Conservation (phyloP, 1,139 yeast genomes). For the Suhomyces wounanorum region DNA sequence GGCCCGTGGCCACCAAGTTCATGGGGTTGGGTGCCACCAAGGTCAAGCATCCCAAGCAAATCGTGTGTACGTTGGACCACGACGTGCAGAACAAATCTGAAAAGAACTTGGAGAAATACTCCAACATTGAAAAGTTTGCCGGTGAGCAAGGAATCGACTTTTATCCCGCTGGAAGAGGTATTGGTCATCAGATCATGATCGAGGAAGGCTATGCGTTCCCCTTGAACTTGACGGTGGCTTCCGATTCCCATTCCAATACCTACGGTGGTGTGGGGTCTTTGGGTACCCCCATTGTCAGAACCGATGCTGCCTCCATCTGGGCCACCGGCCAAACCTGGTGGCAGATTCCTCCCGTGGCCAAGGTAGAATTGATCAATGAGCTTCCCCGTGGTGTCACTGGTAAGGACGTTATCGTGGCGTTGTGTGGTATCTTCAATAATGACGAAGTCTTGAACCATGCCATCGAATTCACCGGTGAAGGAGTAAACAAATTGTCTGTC, state of each 20-base stretch:
- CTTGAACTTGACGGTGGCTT: constrained; percentile 87
- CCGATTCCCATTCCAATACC: constrained; percentile 96
- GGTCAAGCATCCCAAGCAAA: constrained; percentile 83
- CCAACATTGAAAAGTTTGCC: constrained; percentile 87
- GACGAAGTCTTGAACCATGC: constrained; percentile 98
- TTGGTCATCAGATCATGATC: constrained; percentile 98
- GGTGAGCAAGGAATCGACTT: constrained; percentile 91
- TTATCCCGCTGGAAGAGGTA: constrained; percentile 98
- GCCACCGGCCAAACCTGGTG: constrained; percentile 99
- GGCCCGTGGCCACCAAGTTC: constrained; percentile 98
- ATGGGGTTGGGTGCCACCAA: constrained; percentile 89
- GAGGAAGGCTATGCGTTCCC: constrained; percentile 99
- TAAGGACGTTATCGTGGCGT: constrained; percentile 93
- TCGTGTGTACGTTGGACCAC: constrained; percentile 94
- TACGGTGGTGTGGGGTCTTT: constrained; percentile 96
- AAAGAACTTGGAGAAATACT: constrained; percentile 82
- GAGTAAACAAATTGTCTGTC: constrained; percentile 68
- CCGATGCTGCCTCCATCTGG: constrained; percentile 99
- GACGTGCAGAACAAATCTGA: constrained; percentile 94
- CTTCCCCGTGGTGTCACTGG: constrained; percentile 91
- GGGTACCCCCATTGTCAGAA: constrained; percentile 97
- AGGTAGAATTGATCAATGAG: constrained; percentile 80
- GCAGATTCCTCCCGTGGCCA: constrained; percentile 99
- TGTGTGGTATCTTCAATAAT: constrained; percentile 92
- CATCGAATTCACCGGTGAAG: constrained; percentile 92